Conservation (phyloP, 306 rosid genomes). For the Fagus crenata region DNA sequence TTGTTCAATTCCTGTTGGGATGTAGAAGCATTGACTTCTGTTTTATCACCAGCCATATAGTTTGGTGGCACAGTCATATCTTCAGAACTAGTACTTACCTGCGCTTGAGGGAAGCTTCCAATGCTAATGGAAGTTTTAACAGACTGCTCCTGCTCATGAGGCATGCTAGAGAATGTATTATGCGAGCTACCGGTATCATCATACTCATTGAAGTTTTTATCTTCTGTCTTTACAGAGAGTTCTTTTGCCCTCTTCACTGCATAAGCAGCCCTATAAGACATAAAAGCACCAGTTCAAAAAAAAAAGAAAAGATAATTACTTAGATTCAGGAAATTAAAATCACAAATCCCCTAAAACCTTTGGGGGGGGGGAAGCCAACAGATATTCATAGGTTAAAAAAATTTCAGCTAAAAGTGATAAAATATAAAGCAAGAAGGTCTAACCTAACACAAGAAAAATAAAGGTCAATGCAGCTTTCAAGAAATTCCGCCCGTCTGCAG, state of each 20-base stretch:
- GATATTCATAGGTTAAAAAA: slow-evolving; percentile 11
- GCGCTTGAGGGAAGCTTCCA: slow-evolving; percentile 93
- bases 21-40: slow-evolving; percentile 39
- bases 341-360: neutral
- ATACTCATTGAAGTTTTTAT: slow-evolving; percentile 64
- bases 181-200: slow-evolving; percentile 91
- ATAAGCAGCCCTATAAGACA: slow-evolving; percentile 79
- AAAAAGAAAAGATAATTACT: slow-evolving; percentile 16
- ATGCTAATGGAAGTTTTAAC: slow-evolving; percentile 81
- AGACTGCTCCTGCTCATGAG: slow-evolving; percentile 81
- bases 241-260: slow-evolving; percentile 96
- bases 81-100: slow-evolving; percentile 89
- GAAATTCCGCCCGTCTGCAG: slow-evolving; percentile 89
- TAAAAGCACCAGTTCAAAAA: slow-evolving; percentile 27
- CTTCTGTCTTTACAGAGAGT: slow-evolving; percentile 77
- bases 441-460: slow-evolving; percentile 98
- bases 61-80: slow-evolving; percentile 51
- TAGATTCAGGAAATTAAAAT: neutral
- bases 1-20: slow-evolving; percentile 47
- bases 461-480: slow-evolving; percentile 90
- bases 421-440: slow-evolving; percentile 37
- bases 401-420: neutral
- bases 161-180: slow-evolving; percentile 85
- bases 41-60: slow-evolving; percentile 45
- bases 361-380: slow-evolving; percentile 5